These are phyloP conservation scores for Cystobasidium onofrii DNA, from an alignment of 768 basidiomycete genomes.

Conservation along the genomic window DNA sequence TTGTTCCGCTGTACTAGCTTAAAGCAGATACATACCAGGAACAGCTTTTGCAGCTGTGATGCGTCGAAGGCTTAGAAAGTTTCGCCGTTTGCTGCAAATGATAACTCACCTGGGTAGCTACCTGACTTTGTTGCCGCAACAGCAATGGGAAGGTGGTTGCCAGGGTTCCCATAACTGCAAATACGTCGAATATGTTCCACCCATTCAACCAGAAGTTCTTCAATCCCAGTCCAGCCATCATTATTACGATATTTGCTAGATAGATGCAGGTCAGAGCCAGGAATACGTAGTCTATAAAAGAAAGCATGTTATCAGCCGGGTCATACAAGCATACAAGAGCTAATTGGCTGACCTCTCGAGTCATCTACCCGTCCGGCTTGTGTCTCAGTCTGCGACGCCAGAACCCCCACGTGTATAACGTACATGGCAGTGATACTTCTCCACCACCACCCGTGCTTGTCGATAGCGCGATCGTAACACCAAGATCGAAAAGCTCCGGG, in stretches of 20 bases:
- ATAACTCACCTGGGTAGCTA: conserved; percentile 46
- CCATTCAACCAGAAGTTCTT: conserved; percentile 75
- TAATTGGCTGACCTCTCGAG: conserved; percentile 34
- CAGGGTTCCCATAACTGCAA: conserved; percentile 71
- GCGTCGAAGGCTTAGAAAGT: too few species aligned
- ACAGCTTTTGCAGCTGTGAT: conserved; percentile 70
- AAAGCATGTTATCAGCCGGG: not conserved
- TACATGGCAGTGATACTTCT: conserved; percentile 69
- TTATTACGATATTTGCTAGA: conserved; percentile 64
- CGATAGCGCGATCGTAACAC: conserved; percentile 84
- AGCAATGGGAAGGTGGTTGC: conserved; percentile 70
- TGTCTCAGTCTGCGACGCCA: conserved; percentile 53
- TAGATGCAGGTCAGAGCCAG: conserved; percentile 65
- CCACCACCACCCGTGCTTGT: conserved; percentile 91
- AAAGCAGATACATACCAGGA: conserved; percentile 84
- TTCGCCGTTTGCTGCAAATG: too few species aligned
- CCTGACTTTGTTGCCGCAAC: conserved; percentile 50
- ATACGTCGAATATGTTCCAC: conserved; percentile 86
- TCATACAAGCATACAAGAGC: too few species aligned
- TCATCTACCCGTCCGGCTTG: conserved; percentile 27
- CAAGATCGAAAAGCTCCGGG: conserved; percentile 56
- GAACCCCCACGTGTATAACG: conserved; percentile 65
- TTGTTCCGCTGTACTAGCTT: conserved; percentile 85
- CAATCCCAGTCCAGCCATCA: conserved; percentile 78
- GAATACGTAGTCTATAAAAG: conserved; percentile 62